These are phyloP conservation scores for Penicillium polonicum DNA, from an alignment of 2,329 filamentous ascomycete genomes.

Conservation along the genomic window DNA sequence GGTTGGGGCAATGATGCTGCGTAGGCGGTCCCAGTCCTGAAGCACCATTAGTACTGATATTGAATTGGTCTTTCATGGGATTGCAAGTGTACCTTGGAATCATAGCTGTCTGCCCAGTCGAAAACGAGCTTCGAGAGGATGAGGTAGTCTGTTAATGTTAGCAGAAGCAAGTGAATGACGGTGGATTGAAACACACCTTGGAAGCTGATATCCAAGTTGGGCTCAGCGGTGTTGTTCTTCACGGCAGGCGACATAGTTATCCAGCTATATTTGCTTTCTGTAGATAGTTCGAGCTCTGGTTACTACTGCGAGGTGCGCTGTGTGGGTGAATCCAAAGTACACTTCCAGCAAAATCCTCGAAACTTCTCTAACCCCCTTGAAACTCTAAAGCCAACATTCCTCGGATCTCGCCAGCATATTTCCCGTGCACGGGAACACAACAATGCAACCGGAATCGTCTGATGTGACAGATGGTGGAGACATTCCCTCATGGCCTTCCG, in stretches of 20 bases:
- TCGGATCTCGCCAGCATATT: constrained; percentile 1
- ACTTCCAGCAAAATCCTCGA: background rate
- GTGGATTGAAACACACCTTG: constrained; percentile 17
- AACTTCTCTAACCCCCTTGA: no score
- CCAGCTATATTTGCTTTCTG: background rate
- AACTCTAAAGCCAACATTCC: background rate
- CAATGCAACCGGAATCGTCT: constrained; percentile 13
- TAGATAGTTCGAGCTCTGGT: background rate
- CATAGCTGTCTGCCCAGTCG: constrained; percentile 49
- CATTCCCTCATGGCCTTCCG: constrained; percentile 9
- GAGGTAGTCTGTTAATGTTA: constrained; percentile 34
- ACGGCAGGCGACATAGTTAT: constrained; percentile 23
- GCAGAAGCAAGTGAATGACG: background rate
- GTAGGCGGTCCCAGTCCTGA: constrained; percentile 44
- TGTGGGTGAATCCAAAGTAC: constrained; percentile 5
- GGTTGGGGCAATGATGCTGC: constrained; percentile 45
- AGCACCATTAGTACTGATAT: background rate
- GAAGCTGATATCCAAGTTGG: constrained; percentile 30
- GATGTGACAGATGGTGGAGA: constrained; percentile 9
- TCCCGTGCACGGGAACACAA: background rate
- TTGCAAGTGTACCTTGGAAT: constrained; percentile 36
- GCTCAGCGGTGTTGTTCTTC: constrained; percentile 37
- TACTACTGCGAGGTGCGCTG: background rate
- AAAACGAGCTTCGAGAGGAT: constrained; percentile 37
- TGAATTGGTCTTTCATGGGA: background rate